Conservation (phyloP, 805 yeast genomes). For the Scheffersomyces lignosus region DNA sequence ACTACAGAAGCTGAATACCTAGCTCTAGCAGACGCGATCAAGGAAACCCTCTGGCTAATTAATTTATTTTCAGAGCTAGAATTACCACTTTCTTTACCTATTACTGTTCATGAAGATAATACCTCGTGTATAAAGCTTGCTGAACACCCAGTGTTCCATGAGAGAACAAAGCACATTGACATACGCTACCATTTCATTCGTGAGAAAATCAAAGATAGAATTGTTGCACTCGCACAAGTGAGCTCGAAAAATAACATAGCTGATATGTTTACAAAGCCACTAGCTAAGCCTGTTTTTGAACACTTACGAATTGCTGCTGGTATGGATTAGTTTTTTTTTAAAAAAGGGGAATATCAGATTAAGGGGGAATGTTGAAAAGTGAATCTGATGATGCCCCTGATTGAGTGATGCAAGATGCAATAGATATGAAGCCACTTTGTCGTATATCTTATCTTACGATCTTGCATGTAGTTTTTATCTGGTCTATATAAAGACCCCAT, state of each 20-base stretch:
- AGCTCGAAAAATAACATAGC: not conserved
- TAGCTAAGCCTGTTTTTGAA: not conserved
- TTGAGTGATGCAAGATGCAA: no score
- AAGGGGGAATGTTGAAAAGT: not conserved
- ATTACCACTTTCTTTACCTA: not conserved
- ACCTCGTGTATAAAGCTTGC: not conserved
- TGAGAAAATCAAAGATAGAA: not conserved
- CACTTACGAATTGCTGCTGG: not conserved
- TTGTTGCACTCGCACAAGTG: not conserved
- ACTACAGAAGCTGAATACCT: slow-evolving; percentile 14
- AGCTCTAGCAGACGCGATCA: slow-evolving; percentile 8
- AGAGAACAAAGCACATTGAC: not conserved
- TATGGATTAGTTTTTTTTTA: not conserved
- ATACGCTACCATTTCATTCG: not conserved
- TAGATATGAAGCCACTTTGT: no score
- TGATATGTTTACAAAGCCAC: not conserved
- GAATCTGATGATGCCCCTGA: no score
- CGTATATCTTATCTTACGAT: no score
- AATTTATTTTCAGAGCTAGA: slow-evolving; percentile 1
- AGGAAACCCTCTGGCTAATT: slow-evolving; percentile 7
- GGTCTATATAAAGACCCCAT: no score
- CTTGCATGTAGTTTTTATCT: no score
- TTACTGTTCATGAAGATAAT: not conserved
- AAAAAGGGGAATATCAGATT: not conserved
- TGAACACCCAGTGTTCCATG: not conserved